Evolutionary conservation across 352 stramenopile species (phyloP).

Genomic region (Globisporangium carolinianum): DNA sequence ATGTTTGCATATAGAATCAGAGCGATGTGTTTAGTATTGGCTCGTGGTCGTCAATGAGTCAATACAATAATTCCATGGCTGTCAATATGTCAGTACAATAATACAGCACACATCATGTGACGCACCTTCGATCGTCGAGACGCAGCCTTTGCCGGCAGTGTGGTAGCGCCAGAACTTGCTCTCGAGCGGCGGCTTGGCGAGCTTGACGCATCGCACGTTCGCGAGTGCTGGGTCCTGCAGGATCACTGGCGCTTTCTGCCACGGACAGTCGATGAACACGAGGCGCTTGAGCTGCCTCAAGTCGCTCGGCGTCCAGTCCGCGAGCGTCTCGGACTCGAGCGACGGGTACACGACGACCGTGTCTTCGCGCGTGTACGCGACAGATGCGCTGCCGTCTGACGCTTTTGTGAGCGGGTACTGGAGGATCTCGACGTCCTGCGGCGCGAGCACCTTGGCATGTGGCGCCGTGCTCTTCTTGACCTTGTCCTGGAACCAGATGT

Average conservation of each 20-base stretch:
- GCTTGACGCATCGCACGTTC: slow-evolving; percentile 66
- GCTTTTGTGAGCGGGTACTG: slow-evolving; percentile 34
- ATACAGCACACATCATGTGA: slow-evolving; percentile 5
- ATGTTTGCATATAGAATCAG: too few species aligned
- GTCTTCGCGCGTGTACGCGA: slow-evolving; percentile 50
- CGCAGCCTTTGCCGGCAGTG: slow-evolving; percentile 71
- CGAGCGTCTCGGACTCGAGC: slow-evolving; percentile 56
- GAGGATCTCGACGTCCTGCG: slow-evolving; percentile 66
- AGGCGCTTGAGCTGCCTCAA: slow-evolving; percentile 53
- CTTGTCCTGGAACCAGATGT: slow-evolving; percentile 87
- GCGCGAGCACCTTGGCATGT: slow-evolving; percentile 76
- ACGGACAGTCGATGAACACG: slow-evolving; percentile 85
- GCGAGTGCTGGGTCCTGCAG: slow-evolving; percentile 44
- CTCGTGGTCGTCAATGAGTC: too few species aligned
- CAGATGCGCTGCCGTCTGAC: neutral
- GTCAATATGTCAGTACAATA: neutral
- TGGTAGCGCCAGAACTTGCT: slow-evolving; percentile 89
- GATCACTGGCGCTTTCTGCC: slow-evolving; percentile 82
- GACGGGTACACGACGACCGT: slow-evolving; percentile 80
- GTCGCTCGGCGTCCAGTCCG: slow-evolving; percentile 46
- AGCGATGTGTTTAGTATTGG: too few species aligned
- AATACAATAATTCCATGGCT: neutral
- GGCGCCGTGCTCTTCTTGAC: slow-evolving; percentile 85
- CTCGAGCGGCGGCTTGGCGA: slow-evolving; percentile 63
- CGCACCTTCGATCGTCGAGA: slow-evolving; percentile 88